A percentile compares a stretch with the other conserved stretches of the same genome.
phyloP scores from a whole-genome alignment of 2,329 filamentous ascomycete species.

The Torrubiella hemipterigena region DNA sequence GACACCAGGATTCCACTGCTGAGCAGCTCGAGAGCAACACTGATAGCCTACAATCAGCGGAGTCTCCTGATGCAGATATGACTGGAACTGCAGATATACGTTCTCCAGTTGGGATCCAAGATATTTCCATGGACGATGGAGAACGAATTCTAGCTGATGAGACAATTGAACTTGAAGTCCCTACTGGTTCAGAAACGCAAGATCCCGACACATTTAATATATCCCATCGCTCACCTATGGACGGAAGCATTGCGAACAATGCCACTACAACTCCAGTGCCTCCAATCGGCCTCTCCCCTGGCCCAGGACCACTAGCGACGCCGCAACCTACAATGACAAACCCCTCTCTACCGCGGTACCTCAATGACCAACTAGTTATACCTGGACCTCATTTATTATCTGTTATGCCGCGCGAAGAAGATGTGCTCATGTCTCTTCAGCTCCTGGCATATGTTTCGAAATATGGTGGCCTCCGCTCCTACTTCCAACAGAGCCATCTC shows the following conservation, averaged over 20 bases:
- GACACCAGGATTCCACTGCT: constrained; percentile 82
- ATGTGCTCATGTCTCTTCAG: constrained; percentile 95
- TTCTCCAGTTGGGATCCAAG: constrained; percentile 72
- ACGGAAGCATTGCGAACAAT: constrained; percentile 72
- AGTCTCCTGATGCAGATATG: constrained; percentile 64
- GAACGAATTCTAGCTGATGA: constrained; percentile 68
- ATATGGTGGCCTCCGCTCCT: constrained; percentile 90
- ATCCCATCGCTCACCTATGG: constrained; percentile 70
- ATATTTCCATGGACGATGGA: constrained; percentile 67
- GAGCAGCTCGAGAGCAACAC: constrained; percentile 79
- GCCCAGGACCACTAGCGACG: constrained; percentile 57
- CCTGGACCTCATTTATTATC: constrained; percentile 66
- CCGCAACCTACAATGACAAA: constrained; percentile 62
- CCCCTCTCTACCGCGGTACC: constrained; percentile 65
- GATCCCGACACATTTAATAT: constrained; percentile 91
- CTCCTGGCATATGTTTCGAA: constrained; percentile 96
- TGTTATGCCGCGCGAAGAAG: constrained; percentile 91
- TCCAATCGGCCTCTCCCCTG: constrained; percentile 61
- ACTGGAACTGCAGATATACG: constrained; percentile 72
- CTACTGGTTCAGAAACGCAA: constrained; percentile 71
- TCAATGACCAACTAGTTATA: constrained; percentile 60
- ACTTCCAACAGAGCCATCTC: constrained; percentile 90
- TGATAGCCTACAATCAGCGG: constrained; percentile 73
- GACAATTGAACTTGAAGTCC: constrained; percentile 62
- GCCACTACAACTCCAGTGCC: constrained; percentile 54